phyloP scores from a whole-genome alignment of 1,284 basidiomycete genomes.

The Omphalotus olearius region DNA sequence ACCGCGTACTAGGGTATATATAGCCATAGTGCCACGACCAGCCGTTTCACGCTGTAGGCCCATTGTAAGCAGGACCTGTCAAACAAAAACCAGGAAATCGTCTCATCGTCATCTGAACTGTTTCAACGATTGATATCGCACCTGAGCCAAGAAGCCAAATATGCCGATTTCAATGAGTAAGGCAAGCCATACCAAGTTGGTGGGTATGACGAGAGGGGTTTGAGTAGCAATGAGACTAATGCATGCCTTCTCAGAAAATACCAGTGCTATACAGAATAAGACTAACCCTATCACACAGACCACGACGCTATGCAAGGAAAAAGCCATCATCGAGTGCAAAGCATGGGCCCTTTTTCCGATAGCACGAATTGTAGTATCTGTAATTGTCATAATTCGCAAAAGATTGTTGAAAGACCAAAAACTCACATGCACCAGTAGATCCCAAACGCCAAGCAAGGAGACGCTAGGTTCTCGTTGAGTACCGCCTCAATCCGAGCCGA shows the following conservation, averaged over 20 bases:
- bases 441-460: slow-evolving; percentile 59
- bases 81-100: neutral
- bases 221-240: slow-evolving; percentile 40
- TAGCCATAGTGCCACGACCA: slow-evolving; percentile 53
- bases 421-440: slow-evolving; percentile 56
- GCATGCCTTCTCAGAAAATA: neutral
- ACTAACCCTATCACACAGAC: slow-evolving; percentile 40
- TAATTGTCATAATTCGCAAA: slow-evolving; percentile 22
- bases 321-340: slow-evolving; percentile 68
- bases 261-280: neutral
- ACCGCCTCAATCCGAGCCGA: neutral
- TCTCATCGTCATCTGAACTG: neutral
- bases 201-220: slow-evolving; percentile 44
- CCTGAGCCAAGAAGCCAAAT: slow-evolving; percentile 59
- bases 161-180: slow-evolving; percentile 46
- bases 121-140: slow-evolving; percentile 15
- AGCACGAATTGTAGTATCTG: slow-evolving; percentile 64
- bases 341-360: slow-evolving; percentile 74
- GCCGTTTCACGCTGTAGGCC: slow-evolving; percentile 65
- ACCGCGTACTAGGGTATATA: slow-evolving; percentile 52
- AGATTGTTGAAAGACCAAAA: neutral
- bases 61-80: slow-evolving; percentile 53
- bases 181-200: slow-evolving; percentile 37
- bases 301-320: slow-evolving; percentile 60
- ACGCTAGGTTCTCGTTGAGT: slow-evolving; percentile 31